Percentiles rank a stretch among this genome's conserved stretches.
Conservation (phyloP, 2,329 filamentous ascomycete species). For the Monosporascus sp. region DNA sequence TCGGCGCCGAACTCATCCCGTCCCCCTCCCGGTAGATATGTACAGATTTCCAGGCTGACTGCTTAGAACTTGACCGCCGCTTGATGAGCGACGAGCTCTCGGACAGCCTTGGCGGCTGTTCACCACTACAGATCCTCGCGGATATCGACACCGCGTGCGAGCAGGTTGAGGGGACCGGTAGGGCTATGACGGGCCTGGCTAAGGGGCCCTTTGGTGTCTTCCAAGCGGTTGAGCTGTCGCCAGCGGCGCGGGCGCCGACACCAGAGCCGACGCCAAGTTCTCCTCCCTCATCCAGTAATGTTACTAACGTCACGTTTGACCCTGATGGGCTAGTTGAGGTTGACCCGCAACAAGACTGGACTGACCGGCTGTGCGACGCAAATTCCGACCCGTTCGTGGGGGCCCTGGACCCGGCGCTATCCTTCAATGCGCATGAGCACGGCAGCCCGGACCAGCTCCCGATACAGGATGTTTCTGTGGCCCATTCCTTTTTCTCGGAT, state of each 20-base stretch:
- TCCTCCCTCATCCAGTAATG: not conserved
- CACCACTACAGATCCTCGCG: slow-evolving; percentile 15
- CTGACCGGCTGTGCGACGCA: not conserved
- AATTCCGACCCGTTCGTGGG: not conserved
- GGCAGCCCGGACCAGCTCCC: not conserved
- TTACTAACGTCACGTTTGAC: not conserved
- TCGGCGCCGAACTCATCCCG: not conserved
- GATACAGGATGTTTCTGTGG: not conserved
- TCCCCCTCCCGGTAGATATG: not conserved
- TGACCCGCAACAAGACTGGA: not conserved
- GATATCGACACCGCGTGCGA: slow-evolving; percentile 16
- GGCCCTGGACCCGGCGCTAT: not conserved
- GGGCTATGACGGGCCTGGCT: not conserved
- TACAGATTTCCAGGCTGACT: not conserved
- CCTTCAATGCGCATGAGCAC: not conserved
- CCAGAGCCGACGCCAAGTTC: not conserved
- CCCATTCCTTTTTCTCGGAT: not conserved
- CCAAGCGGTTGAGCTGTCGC: not conserved
- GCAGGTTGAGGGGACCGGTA: not conserved
- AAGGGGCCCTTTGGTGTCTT: slow-evolving; percentile 14
- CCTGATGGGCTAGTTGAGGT: not conserved
- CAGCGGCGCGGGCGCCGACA: not conserved
- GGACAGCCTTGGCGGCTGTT: slow-evolving; percentile 23
- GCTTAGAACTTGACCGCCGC: slow-evolving; percentile 23
- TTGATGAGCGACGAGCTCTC: slow-evolving; percentile 30